Evolutionary conservation across 2,329 filamentous ascomycete genomes (phyloP).

Genomic region (Pseudogymnoascus sp.): DNA sequence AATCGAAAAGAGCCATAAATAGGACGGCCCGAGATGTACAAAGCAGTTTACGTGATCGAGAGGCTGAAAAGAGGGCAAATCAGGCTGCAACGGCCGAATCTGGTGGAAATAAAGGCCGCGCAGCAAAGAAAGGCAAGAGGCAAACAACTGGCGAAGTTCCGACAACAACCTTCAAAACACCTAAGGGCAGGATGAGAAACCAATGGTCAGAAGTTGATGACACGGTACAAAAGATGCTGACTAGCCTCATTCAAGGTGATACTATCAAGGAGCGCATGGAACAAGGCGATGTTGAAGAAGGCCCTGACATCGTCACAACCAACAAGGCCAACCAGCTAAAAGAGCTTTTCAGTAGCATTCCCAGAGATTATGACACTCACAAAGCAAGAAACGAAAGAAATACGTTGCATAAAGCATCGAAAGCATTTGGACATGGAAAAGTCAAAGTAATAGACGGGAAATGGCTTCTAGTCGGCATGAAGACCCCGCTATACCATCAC

Average conservation of each 20-base stretch:
- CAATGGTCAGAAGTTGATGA: constrained; percentile 12
- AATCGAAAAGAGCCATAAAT: neutral
- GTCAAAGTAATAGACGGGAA: constrained; percentile 28
- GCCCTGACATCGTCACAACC: constrained; percentile 17
- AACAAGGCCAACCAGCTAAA: constrained; percentile 22
- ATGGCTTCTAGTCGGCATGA: constrained; percentile 44
- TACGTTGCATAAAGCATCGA: constrained; percentile 32
- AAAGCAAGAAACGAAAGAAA: constrained; percentile 29
- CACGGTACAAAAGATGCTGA: constrained; percentile 18
- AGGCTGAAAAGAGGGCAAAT: neutral
- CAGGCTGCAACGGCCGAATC: neutral
- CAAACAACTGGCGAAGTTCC: neutral
- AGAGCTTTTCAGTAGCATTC: constrained; percentile 22
- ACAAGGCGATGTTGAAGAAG: constrained; percentile 11
- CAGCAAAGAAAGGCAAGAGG: neutral
- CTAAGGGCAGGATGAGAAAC: neutral
- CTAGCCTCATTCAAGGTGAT: constrained; percentile 17
- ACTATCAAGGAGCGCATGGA: constrained; percentile 7
- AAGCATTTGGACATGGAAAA: constrained; percentile 34
- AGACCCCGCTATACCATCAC: constrained; percentile 37
- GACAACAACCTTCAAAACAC: neutral
- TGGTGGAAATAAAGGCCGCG: neutral
- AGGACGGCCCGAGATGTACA: neutral
- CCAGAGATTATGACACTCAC: constrained; percentile 13
- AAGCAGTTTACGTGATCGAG: neutral